Base-by-base conservation (phyloP, 441 rosid species). In the Adansonia grandidieri region DNA sequence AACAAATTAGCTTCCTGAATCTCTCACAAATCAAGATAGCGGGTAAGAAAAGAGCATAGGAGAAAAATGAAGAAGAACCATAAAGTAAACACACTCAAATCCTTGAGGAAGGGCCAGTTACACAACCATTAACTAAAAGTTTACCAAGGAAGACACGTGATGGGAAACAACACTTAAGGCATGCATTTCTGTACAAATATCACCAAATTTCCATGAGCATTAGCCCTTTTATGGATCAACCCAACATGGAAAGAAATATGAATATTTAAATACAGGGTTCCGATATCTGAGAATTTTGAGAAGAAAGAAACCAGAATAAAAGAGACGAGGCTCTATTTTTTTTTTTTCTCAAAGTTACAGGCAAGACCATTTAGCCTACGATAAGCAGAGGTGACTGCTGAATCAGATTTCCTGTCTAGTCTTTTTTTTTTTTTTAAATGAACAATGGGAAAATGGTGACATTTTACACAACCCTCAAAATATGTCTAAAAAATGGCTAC, bases 301-400 rank as follows among this genome's bases (percentile, higher is more conserved):
- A 10, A 66, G 71, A 68, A 45, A 45, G 9, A 19, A 45, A 19
- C n/a, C 9, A 67, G 15, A 5, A 20, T 6, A 19, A 68, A 68
- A 19, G 54, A 47, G 56, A 68, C 1, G 32, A 45, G 48, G 2
- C 56, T 45, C 40, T 13, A 2, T n/a, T n/a, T 45, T 45, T 17
- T 67, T 19, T 45, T 44, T 45, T 66, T 13, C 10, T 40, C 15
- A 42, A 61, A 32, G 48, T 64, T 64, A 37, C 37, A 15, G 50
- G 6, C 50, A 40, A 44, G 50, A 40, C 13, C 3, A 5, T 65
- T 42, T 40, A 8, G 14, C 71, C 71, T 40, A 65, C 50, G 40
- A 65, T 42, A 66, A 66, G 28, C 22, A 37, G 32, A 32, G 22
- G 69, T 37, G 47, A 65, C 48, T n/a, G 11, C 70, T 65, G n/a